phyloP scores from a whole-genome alignment of 352 stramenopile species.

The Phytopythium cucurbitacearum region DNA sequence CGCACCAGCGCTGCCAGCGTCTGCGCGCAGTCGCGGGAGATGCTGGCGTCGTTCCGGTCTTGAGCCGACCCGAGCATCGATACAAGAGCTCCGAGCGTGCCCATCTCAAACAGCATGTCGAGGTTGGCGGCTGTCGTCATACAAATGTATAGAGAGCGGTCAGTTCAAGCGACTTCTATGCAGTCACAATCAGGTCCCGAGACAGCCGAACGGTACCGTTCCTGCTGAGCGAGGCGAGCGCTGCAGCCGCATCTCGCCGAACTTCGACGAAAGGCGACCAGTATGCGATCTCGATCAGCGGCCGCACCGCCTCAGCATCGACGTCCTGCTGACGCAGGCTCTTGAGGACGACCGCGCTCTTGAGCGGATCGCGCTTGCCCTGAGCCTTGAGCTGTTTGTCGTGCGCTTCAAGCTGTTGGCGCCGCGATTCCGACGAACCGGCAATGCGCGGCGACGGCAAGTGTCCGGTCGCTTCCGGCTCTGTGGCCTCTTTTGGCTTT shows the following conservation, averaged over 20 bases:
- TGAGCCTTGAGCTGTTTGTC: conserved; percentile 10
- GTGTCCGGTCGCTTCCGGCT: not conserved
- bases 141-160: not conserved
- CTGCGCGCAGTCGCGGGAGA: conserved; percentile 63
- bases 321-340: conserved; percentile 45
- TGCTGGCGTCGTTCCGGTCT: conserved; percentile 46
- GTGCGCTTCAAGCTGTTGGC: conserved; percentile 4
- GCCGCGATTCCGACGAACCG: not conserved
- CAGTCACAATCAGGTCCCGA: not conserved
- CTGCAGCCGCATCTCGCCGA: conserved; percentile 65
- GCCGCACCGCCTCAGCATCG: conserved; percentile 56
- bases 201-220: conserved; percentile 37
- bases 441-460: conserved; percentile 1
- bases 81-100: conserved; percentile 64
- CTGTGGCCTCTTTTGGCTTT: not conserved
- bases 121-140: conserved; percentile 51
- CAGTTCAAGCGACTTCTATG: too few relatives aligned
- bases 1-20: conserved; percentile 55
- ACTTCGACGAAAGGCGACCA: conserved; percentile 84
- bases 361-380: conserved; percentile 19
- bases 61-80: conserved; percentile 60
- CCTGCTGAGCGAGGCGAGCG: conserved; percentile 64
- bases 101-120: conserved; percentile 58
- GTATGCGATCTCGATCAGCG: conserved; percentile 85
- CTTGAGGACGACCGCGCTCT: conserved; percentile 24